A percentile compares a stretch with the other conserved stretches of the same genome.
phyloP scores from a whole-genome alignment of 2,329 filamentous ascomycete species.

The Dothistroma pini region DNA sequence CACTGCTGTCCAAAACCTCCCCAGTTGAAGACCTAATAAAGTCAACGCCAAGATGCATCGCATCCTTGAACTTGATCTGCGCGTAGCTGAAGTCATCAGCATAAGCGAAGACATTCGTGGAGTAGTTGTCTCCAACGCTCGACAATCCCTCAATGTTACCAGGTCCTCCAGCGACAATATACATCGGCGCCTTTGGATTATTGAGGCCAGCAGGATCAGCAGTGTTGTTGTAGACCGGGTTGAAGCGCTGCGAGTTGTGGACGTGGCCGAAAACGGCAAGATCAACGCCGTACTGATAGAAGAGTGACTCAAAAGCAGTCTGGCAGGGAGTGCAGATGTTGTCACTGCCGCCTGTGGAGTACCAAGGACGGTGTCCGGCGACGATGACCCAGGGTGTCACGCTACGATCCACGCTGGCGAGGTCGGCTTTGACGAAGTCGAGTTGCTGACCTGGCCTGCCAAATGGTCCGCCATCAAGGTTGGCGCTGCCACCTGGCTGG shows the following conservation, averaged over 20 bases:
- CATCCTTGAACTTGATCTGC: constrained; percentile 47
- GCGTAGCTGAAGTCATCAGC: constrained; percentile 53
- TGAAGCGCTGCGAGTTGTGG: constrained; percentile 56
- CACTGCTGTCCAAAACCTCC: constrained; percentile 21
- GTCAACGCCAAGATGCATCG: constrained; percentile 47
- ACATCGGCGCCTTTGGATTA: constrained; percentile 54
- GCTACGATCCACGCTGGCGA: constrained; percentile 54
- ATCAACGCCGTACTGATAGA: constrained; percentile 57
- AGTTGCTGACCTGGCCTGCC: constrained; percentile 50
- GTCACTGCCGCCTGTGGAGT: constrained; percentile 33
- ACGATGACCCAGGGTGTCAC: constrained; percentile 55
- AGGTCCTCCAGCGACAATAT: constrained; percentile 54
- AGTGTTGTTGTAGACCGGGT: constrained; percentile 33
- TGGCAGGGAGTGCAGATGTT: constrained; percentile 48
- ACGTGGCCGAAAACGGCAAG: constrained; percentile 56
- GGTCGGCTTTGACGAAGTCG: constrained; percentile 53
- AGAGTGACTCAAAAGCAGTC: constrained; percentile 50
- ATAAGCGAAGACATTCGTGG: constrained; percentile 50
- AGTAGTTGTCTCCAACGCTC: constrained; percentile 41
- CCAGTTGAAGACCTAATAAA: constrained; percentile 50
- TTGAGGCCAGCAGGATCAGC: constrained; percentile 44
- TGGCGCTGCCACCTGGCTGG: constrained; percentile 39
- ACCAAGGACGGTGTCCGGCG: constrained; percentile 42
- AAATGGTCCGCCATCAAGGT: constrained; percentile 50
- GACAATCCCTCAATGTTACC: constrained; percentile 55